phyloP scores from a whole-genome alignment of 2,329 filamentous ascomycete species.

The Mycogone perniciosa region DNA sequence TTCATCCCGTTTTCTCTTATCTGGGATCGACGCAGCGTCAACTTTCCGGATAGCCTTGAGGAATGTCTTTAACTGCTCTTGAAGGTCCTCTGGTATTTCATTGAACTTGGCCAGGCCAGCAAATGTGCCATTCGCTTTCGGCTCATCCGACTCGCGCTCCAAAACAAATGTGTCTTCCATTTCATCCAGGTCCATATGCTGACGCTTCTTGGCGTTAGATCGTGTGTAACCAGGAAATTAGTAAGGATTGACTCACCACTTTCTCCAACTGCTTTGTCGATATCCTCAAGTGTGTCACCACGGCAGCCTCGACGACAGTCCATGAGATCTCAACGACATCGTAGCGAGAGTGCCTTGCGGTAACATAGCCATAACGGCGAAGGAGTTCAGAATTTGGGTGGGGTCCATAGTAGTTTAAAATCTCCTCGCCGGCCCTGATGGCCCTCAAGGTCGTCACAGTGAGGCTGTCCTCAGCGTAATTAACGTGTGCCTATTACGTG shows the following conservation, averaged over 20 bases:
- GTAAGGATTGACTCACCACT: constrained; percentile 32
- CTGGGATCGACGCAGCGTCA: constrained; percentile 35
- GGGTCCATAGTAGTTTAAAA: constrained; percentile 85
- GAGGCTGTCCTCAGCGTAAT: constrained; percentile 49
- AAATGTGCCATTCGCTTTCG: constrained; percentile 43
- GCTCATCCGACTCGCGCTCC: constrained; percentile 48
- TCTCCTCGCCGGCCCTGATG: constrained; percentile 65
- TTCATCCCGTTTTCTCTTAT: constrained; percentile 45
- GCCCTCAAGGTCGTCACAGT: constrained; percentile 65
- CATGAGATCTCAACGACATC: constrained; percentile 77
- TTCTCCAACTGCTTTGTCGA: constrained; percentile 34
- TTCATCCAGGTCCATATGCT: constrained; percentile 54
- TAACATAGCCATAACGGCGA: constrained; percentile 83
- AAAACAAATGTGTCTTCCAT: constrained; percentile 71
- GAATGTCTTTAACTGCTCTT: constrained; percentile 44
- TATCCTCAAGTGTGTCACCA: constrained; percentile 33
- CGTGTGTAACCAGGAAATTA: background rate
- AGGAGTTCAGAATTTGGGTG: constrained; percentile 77
- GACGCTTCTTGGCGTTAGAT: constrained; percentile 28
- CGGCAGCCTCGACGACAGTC: constrained; percentile 45
- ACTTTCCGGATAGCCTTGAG: constrained; percentile 44
- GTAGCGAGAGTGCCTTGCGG: constrained; percentile 66
- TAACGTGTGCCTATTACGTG: constrained; percentile 42
- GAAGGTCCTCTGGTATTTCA: constrained; percentile 44
- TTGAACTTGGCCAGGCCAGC: constrained; percentile 31